phyloP scores from a whole-genome alignment of 495 filamentous ascomycete species.

The Aspergillus leporis region DNA sequence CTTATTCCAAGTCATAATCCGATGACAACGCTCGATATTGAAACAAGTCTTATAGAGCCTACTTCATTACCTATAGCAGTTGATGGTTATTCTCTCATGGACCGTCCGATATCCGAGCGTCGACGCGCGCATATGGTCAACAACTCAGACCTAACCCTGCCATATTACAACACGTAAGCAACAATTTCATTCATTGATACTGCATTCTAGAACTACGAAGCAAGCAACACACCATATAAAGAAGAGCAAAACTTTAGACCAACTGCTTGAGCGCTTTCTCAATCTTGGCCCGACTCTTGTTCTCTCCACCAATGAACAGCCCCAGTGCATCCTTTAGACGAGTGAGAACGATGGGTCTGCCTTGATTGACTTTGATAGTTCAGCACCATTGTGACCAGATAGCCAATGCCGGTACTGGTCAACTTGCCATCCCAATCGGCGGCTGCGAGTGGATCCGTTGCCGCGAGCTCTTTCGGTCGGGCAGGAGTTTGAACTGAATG shows the following conservation, averaged over 20 bases:
- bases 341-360: conserved; percentile 20
- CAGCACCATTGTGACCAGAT: conserved; percentile 26
- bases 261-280: conserved; percentile 13
- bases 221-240: not conserved
- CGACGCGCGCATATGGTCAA: not conserved
- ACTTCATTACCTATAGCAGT: not conserved
- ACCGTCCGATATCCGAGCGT: not conserved
- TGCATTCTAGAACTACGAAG: not conserved
- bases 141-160: not conserved
- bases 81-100: not conserved
- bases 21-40: not conserved
- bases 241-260: not conserved
- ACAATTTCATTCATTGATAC: not conserved
- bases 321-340: conserved; percentile 24
- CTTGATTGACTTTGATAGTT: conserved; percentile 26
- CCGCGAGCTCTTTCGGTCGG: conserved; percentile 18
- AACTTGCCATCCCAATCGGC: conserved; percentile 26
- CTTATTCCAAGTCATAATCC: not conserved
- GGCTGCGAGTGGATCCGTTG: conserved; percentile 21
- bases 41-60: not conserved
- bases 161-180: not conserved
- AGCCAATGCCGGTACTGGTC: conserved; percentile 26
- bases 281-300: conserved; percentile 24
- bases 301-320: conserved; percentile 23
- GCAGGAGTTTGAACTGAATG: conserved; percentile 20